These are phyloP conservation scores for Leptosphaerulina australis DNA, from an alignment of 2,329 filamentous ascomycete species.

Conservation along the genomic window DNA sequence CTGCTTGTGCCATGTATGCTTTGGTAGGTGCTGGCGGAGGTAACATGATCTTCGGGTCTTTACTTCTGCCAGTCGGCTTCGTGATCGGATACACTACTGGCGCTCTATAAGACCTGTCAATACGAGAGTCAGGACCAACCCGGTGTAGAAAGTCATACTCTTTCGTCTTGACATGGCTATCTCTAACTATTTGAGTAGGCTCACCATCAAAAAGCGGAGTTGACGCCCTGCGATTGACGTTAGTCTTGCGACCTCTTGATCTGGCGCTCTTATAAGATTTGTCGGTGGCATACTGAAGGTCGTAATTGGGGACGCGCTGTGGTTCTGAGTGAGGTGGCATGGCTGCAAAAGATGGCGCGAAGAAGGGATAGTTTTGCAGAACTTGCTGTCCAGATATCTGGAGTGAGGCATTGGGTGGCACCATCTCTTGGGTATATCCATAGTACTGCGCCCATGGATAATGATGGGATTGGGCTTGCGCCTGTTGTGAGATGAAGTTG, in stretches of 20 bases:
- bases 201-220: conserved; percentile 18
- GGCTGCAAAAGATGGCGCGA: conserved; percentile 17
- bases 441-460: conserved; percentile 30
- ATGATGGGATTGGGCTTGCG: conserved; percentile 27
- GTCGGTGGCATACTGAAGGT: conserved; percentile 31
- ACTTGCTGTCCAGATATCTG: conserved; percentile 18
- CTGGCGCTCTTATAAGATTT: conserved; percentile 19
- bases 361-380: conserved; percentile 20
- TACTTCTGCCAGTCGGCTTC: conserved; percentile 23
- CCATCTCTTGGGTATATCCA: conserved; percentile 12
- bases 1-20: conserved; percentile 65
- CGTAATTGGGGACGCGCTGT: conserved; percentile 19
- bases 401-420: conserved; percentile 18
- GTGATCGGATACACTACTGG: conserved; percentile 2
- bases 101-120: conserved; percentile 33
- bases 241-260: conserved; percentile 22
- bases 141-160: conserved; percentile 28
- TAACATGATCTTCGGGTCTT: conserved; percentile 41
- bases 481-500: conserved; percentile 21
- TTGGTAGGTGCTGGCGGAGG: conserved; percentile 64
- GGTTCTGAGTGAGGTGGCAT: conserved; percentile 23
- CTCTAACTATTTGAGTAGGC: background rate
- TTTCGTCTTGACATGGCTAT: conserved; percentile 19
- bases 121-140: conserved; percentile 16
- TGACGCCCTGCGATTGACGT: conserved; percentile 23